These are phyloP conservation scores for sweet orange (Citrus sinensis) DNA, from an alignment of 345 rosid genomes.

Conservation along the genomic window DNA sequence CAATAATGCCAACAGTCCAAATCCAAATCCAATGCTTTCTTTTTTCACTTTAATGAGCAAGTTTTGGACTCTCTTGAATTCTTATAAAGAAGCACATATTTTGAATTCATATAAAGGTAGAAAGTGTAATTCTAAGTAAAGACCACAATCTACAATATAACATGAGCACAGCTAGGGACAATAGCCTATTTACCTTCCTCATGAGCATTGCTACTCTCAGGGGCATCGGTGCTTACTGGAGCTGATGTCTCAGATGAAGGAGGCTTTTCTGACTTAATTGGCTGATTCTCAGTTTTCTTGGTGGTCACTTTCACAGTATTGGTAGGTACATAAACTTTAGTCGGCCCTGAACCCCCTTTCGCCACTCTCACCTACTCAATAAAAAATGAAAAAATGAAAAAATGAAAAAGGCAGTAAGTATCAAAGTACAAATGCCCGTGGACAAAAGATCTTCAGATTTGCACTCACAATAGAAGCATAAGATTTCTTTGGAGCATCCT, in stretches of 20 bases:
- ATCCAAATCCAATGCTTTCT: background rate
- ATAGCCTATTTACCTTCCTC: conserved; percentile 48
- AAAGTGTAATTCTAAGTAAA: background rate
- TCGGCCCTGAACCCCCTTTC: conserved; percentile 42
- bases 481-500: conserved; percentile 66
- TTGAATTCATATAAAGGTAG: background rate
- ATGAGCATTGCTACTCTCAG: conserved; percentile 41
- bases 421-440: background rate
- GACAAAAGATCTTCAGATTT: background rate
- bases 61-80: background rate
- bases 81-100: background rate
- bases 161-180: background rate
- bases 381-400: background rate
- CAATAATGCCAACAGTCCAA: background rate
- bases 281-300: conserved; percentile 27
- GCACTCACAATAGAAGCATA: conserved; percentile 81
- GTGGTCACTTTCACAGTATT: conserved; percentile 31
- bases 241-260: conserved; percentile 30
- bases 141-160: background rate
- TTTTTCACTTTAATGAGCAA: background rate
- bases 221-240: conserved; percentile 23
- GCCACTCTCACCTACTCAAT: conserved; percentile 51
- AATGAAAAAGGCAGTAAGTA: background rate
- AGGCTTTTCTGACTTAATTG: conserved; percentile 25
- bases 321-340: conserved; percentile 42